Evolutionary conservation across 2,329 filamentous ascomycete species (phyloP).

Genomic region (Neoarthrinium moseri): DNA sequence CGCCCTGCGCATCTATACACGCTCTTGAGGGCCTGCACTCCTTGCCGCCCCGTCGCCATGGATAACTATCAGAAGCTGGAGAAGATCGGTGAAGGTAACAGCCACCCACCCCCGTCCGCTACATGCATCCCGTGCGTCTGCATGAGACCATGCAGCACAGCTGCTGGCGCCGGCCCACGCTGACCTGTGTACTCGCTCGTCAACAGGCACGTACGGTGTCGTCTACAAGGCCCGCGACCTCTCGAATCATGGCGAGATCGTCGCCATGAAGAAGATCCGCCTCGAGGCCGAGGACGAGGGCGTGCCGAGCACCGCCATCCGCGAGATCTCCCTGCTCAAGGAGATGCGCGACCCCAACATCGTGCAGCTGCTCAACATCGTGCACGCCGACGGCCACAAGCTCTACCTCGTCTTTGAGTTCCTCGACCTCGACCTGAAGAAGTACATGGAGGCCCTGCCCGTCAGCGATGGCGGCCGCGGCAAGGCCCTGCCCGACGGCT

Average conservation of each 20-base stretch:
- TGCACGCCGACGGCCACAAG: conserved; percentile 92
- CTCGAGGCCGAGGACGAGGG: conserved; percentile 94
- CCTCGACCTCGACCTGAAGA: conserved; percentile 88
- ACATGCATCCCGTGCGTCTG: no score
- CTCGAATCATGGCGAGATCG: conserved; percentile 76
- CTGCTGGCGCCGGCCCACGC: no score
- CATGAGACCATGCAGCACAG: no score
- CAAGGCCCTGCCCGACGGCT: conserved; percentile 79
- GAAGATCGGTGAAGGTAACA: conserved; percentile 93
- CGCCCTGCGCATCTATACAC: no score
- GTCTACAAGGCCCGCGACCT: conserved; percentile 94
- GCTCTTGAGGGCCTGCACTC: no score
- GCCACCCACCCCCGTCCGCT: neutral
- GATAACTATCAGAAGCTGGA: conserved; percentile 97
- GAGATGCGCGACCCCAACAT: conserved; percentile 94
- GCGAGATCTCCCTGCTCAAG: conserved; percentile 90
- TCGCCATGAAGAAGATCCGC: conserved; percentile 92
- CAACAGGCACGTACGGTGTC: conserved; percentile 83
- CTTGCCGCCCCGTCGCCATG: no score
- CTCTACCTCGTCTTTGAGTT: conserved; percentile 92
- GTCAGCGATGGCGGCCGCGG: conserved; percentile 81
- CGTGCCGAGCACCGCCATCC: conserved; percentile 88
- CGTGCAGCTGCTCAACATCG: conserved; percentile 84
- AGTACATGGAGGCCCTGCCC: conserved; percentile 91
- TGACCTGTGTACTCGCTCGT: neutral